These are phyloP conservation scores for Ogataea nitratoaversa DNA, from an alignment of 805 yeast genomes.

Conservation along the genomic window DNA sequence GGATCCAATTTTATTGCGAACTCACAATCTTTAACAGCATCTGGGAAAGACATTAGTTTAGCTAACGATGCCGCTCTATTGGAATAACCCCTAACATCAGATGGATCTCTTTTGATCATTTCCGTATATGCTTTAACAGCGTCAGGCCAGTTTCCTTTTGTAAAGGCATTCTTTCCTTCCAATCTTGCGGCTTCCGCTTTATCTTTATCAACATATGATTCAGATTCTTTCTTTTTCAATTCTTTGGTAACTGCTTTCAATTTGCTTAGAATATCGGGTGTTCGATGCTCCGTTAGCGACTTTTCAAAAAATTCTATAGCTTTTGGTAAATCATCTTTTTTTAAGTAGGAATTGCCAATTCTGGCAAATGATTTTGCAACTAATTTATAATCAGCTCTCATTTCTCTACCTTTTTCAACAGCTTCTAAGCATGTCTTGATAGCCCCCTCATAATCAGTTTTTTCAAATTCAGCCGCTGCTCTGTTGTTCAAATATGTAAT, in stretches of 20 bases:
- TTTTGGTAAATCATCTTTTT: conserved; percentile 62
- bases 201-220: conserved; percentile 79
- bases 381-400: conserved; percentile 86
- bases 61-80: conserved; percentile 97
- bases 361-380: conserved; percentile 93
- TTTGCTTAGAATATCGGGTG: conserved; percentile 86
- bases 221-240: conserved; percentile 71
- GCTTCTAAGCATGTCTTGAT: conserved; percentile 79
- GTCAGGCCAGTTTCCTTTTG: conserved; percentile 91
- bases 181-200: conserved; percentile 95
- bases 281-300: conserved; percentile 94
- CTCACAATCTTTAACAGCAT: conserved; percentile 90
- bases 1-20: conserved; percentile 87
- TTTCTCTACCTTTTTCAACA: conserved; percentile 82
- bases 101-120: conserved; percentile 96
- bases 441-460: conserved; percentile 85
- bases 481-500: conserved; percentile 93
- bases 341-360: conserved; percentile 77
- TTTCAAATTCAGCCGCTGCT: conserved; percentile 97
- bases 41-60: conserved; percentile 95
- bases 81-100: conserved; percentile 93
- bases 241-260: conserved; percentile 85
- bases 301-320: conserved; percentile 82
- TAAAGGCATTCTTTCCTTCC: conserved; percentile 84
- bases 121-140: conserved; percentile 94